phyloP scores from a whole-genome alignment of 805 yeast species.

The Saccharomycopsis lassenensis region DNA sequence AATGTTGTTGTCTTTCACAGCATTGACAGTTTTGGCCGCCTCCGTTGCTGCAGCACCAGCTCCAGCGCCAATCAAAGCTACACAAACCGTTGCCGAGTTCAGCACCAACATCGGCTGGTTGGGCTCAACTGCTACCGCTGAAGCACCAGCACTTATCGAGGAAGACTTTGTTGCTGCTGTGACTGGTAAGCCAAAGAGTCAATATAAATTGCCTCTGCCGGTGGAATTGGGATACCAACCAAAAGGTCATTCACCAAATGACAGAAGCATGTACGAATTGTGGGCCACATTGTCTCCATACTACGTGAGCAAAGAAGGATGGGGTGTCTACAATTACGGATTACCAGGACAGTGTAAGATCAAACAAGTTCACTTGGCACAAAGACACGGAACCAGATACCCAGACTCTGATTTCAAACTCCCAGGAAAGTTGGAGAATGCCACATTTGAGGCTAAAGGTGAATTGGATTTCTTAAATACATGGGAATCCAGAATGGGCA shows the following conservation, averaged over 20 bases:
- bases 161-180: slow-evolving; percentile 15
- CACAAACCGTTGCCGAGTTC: slow-evolving; percentile 10
- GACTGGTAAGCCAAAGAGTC: slow-evolving; percentile 16
- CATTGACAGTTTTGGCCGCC: no score
- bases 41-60: not conserved
- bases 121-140: slow-evolving; percentile 16
- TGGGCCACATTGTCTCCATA: slow-evolving; percentile 19
- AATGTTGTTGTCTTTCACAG: not conserved
- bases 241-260: slow-evolving; percentile 16
- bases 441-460: slow-evolving; percentile 29
- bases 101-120: slow-evolving; percentile 13
- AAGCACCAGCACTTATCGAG: slow-evolving; percentile 14
- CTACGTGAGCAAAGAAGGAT: slow-evolving; percentile 18
- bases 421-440: slow-evolving; percentile 27
- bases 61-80: slow-evolving; percentile 12
- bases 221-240: slow-evolving; percentile 18
- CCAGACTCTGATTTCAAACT: slow-evolving; percentile 34
- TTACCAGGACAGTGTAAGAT: slow-evolving; percentile 33
- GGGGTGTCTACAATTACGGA: slow-evolving; percentile 19
- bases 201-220: slow-evolving; percentile 18
- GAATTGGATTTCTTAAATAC: slow-evolving; percentile 44
- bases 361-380: slow-evolving; percentile 58
- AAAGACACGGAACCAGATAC: slow-evolving; percentile 74
- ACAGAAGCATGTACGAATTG: slow-evolving; percentile 18
- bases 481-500: slow-evolving; percentile 21